Evolutionary conservation across 495 filamentous ascomycete genomes (phyloP).

Genomic region (Talaromyces nanjingensis): DNA sequence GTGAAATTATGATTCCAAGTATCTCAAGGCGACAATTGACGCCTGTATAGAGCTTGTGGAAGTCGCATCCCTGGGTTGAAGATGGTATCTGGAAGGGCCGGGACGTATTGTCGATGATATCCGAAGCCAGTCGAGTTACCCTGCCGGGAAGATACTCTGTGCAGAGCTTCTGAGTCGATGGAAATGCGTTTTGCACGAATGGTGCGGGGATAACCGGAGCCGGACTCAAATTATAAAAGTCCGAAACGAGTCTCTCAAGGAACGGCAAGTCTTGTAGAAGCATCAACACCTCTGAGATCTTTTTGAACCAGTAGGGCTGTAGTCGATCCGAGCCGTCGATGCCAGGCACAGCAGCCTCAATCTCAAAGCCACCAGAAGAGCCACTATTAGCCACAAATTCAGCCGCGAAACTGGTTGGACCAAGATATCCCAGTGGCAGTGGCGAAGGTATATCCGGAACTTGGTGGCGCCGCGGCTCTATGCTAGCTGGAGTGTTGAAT

Average conservation of each 20-base stretch:
- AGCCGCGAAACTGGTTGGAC: background rate
- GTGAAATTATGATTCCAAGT: slow-evolving; percentile 20
- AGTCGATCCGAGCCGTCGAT: background rate
- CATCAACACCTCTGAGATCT: background rate
- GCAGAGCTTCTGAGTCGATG: background rate
- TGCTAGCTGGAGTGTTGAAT: background rate
- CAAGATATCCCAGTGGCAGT: background rate
- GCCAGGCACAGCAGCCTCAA: background rate
- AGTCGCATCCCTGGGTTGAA: background rate
- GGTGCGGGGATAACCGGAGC: background rate
- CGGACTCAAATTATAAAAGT: background rate
- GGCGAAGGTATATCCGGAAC: background rate
- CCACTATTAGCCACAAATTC: background rate
- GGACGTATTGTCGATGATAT: background rate
- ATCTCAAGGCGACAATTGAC: slow-evolving; percentile 23
- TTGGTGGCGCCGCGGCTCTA: background rate
- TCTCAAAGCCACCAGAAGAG: background rate
- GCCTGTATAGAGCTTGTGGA: slow-evolving; percentile 15
- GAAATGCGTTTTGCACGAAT: background rate
- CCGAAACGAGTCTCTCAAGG: background rate
- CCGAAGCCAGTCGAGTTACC: background rate
- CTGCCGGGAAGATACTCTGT: background rate
- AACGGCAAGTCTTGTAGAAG: background rate
- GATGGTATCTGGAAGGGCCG: background rate
- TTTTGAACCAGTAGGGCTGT: background rate